Conservation (phyloP, 768 basidiomycete genomes). For the Suillus plorans region DNA sequence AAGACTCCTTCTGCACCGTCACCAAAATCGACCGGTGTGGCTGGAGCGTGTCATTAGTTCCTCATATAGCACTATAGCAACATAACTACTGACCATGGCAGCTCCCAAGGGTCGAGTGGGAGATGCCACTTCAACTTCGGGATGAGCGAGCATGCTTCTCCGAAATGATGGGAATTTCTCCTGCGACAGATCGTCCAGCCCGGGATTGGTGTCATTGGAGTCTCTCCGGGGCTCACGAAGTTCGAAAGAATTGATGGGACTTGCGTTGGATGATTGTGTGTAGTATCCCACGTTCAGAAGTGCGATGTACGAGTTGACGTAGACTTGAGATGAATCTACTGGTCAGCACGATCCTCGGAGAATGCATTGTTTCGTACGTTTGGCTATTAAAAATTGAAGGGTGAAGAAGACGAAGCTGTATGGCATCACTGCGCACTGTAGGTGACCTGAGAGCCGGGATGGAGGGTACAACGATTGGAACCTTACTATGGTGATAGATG, state of each 20-base stretch:
- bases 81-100: not conserved
- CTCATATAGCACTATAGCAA: no score
- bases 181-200: not conserved
- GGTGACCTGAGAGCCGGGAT: not conserved
- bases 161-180: not conserved
- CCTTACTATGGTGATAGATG: not conserved
- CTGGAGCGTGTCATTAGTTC: not conserved
- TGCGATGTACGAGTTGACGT: constrained; percentile 8
- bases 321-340: not conserved
- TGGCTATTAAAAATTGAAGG: not conserved
- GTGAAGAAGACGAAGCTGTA: not conserved
- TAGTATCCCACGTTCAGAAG: constrained; percentile 3
- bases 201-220: not conserved
- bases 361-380: not conserved
- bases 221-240: not conserved
- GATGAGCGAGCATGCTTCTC: not conserved
- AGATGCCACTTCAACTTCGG: not conserved
- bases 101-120: not conserved
- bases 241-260: not conserved
- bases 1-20: not conserved
- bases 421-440: constrained; percentile 2
- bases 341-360: not conserved
- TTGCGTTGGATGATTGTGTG: no score
- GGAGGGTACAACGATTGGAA: not conserved
- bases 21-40: not conserved